These are phyloP conservation scores for Acanthamoeba pearcei DNA, from an alignment of 208 protist species.

Conservation along the genomic window DNA sequence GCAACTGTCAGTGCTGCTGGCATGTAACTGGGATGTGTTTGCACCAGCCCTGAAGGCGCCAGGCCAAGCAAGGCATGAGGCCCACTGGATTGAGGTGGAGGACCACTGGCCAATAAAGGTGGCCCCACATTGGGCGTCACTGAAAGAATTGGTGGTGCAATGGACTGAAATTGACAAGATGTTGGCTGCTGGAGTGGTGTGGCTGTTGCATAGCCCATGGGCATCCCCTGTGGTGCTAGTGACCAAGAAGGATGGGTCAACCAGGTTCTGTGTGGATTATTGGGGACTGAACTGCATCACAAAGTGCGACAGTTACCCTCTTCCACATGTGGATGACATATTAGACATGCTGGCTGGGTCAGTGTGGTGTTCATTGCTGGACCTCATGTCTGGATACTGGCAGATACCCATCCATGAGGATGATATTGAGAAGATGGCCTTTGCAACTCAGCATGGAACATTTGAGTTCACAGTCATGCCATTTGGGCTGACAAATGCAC, in stretches of 20 bases:
- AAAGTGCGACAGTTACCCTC: background rate
- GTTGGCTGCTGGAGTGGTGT: background rate
- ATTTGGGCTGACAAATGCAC: background rate
- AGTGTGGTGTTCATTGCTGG: background rate
- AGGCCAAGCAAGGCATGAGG: background rate
- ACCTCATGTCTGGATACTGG: constrained; percentile 63
- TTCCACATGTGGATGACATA: background rate
- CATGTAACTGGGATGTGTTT: background rate
- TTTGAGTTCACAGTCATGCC: constrained; percentile 34
- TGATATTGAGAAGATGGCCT: constrained; percentile 68
- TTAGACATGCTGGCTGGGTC: background rate
- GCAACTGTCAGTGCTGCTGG: no score
- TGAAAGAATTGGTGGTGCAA: background rate
- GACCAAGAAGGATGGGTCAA: background rate
- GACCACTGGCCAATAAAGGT: background rate
- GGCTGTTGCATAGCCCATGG: background rate
- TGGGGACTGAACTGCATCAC: background rate
- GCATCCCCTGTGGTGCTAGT: background rate
- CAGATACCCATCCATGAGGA: constrained; percentile 49
- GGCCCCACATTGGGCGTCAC: background rate
- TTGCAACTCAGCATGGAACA: constrained; percentile 20
- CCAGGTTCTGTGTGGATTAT: background rate
- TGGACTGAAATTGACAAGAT: background rate
- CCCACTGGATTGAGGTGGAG: background rate
- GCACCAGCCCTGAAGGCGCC: background rate